Base-by-base conservation (phyloP, 2,329 filamentous ascomycete species). In the Emergomyces orientalis region DNA sequence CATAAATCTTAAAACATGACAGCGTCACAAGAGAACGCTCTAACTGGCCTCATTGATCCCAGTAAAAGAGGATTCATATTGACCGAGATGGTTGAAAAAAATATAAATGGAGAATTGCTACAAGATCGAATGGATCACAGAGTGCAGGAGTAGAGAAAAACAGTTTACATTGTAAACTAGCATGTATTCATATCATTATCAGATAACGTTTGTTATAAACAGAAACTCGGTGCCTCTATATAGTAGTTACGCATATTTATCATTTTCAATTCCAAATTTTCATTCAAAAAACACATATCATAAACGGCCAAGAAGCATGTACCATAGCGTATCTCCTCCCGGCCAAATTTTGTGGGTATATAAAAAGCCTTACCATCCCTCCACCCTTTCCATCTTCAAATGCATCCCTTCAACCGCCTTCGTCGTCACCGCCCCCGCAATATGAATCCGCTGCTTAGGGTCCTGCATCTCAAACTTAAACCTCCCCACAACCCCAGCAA, bases 401-500 rank as follows among this genome's bases (percentile, higher is more conserved):
- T 74, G 69, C 73, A 77, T 74, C 27, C 75, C 75, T 57, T 75
- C 73, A 19, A 73, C 71, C 0, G 75, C 75, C 69, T 77, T 77
- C 25, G 73, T 76, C 11, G 75, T 77, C 22, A 77, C 72, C 37
- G 73, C 71, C 3, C 75, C 75, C 1, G 69, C 72, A 66, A 75
- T 71, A 66, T 74, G 69, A 58, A 74, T 70, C 58, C 72, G 69
- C 67, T 75, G 69, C 61, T 73, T 71, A 1, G 74, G 74, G 65
- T 75, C 68, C 64, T 75, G 72, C 72, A 77, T 69, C 64, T 71
- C 71, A 65, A 75, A 71, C 34, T 62, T 64, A 67, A 75, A 77
- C 32, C 70, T 62, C 0, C 72, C 72, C 19, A 77, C 72, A 32
- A 77, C 69, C 0, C 72, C 76, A 0, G 77, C 76, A 17, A 79